These are phyloP conservation scores for Yarrowia deformans DNA, from an alignment of 805 yeast species.

Conservation along the genomic window DNA sequence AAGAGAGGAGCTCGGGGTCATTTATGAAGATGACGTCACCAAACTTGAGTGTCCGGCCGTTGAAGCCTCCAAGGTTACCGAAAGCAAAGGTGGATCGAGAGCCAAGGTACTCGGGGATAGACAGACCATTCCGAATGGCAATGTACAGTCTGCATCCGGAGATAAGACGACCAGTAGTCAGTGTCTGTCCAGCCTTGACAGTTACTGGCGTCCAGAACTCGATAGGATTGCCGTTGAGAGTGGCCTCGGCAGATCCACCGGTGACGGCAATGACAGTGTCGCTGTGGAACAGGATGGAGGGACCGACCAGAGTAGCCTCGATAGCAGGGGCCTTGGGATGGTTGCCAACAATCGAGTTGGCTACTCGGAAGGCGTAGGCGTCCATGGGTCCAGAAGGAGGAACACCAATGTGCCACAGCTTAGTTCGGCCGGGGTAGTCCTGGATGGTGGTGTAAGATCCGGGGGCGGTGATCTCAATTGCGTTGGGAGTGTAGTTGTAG, in stretches of 20 bases:
- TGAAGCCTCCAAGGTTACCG: conserved; percentile 90
- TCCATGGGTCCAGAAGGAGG: conserved; percentile 99
- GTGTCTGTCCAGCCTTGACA: conserved; percentile 75
- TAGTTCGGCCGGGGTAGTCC: conserved; percentile 90
- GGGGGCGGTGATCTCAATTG: conserved; percentile 83
- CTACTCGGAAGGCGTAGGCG: conserved; percentile 84
- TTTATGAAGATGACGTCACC: conserved; percentile 93
- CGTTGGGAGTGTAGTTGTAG: conserved; percentile 78
- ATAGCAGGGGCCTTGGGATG: conserved; percentile 82
- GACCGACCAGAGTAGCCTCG: conserved; percentile 89
- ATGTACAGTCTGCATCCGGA: conserved; percentile 89
- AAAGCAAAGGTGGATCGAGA: conserved; percentile 96
- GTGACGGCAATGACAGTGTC: conserved; percentile 80
- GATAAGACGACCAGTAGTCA: conserved; percentile 79
- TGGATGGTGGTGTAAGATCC: conserved; percentile 97
- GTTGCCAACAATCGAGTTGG: conserved; percentile 91
- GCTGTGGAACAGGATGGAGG: conserved; percentile 82
- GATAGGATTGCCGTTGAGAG: conserved; percentile 65
- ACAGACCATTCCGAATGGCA: conserved; percentile 91
- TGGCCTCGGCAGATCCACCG: conserved; percentile 80
- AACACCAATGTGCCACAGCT: conserved; percentile 90
- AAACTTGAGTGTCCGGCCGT: conserved; percentile 87
- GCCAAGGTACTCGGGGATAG: conserved; percentile 91
- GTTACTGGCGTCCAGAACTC: conserved; percentile 75
- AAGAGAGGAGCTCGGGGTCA: conserved; percentile 71